phyloP scores from a whole-genome alignment of 331 rosid genomes.

The Acacia concinna region DNA sequence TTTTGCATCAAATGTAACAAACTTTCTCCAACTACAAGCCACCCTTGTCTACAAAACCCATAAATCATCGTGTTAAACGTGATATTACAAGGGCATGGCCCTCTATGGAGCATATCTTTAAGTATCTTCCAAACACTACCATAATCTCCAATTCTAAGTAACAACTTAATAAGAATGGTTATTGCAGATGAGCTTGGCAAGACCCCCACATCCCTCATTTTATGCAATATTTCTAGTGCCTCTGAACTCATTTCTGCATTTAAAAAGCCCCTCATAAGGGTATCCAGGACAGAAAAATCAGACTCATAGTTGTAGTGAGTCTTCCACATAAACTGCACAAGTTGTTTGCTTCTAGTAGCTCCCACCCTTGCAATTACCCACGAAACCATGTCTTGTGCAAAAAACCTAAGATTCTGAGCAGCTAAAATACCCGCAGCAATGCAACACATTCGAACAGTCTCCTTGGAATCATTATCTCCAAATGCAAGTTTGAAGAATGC shows the following conservation, averaged over 20 bases:
- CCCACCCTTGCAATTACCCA: conserved; percentile 61
- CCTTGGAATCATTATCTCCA: conserved; percentile 38
- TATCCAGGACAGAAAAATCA: conserved; percentile 66
- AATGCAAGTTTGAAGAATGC: conserved; percentile 74
- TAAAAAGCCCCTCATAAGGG: conserved; percentile 64
- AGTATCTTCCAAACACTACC: conserved; percentile 77
- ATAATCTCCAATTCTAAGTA: conserved; percentile 75
- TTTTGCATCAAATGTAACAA: conserved; percentile 71
- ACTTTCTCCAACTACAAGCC: conserved; percentile 56
- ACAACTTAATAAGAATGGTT: conserved; percentile 49
- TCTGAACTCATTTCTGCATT: conserved; percentile 60
- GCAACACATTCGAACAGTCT: conserved; percentile 46
- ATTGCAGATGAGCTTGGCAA: conserved; percentile 54
- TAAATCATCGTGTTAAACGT: conserved; percentile 52
- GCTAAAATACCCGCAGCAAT: conserved; percentile 70
- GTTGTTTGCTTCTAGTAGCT: conserved; percentile 40
- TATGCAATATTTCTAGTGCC: conserved; percentile 63
- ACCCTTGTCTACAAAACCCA: conserved; percentile 72
- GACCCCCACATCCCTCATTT: conserved; percentile 67
- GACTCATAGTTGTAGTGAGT: conserved; percentile 58
- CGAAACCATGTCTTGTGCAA: conserved; percentile 72
- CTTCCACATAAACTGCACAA: conserved; percentile 72
- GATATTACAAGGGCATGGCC: conserved; percentile 55
- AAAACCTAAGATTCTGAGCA: conserved; percentile 40
- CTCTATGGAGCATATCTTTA: conserved; percentile 51